These are phyloP conservation scores for Detonula confervacea DNA, from an alignment of 352 stramenopile species.

Conservation along the genomic window DNA sequence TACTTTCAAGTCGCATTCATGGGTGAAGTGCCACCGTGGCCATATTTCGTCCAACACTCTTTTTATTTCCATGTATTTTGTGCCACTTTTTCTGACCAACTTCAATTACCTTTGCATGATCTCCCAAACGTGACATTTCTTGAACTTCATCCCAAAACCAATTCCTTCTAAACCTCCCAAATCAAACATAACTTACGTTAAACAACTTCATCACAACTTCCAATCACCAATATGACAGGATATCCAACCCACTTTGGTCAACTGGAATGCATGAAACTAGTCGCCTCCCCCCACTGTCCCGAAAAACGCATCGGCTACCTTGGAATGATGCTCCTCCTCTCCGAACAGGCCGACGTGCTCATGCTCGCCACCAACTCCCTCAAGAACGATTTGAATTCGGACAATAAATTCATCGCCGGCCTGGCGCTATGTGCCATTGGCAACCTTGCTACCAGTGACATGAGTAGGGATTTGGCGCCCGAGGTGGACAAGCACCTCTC, in stretches of 20 bases:
- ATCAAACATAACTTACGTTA: no score
- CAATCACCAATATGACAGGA: no score
- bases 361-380: constrained; percentile 99
- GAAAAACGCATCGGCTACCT: constrained; percentile 99
- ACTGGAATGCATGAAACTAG: constrained; percentile 99
- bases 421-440: constrained; percentile 96
- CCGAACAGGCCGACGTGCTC: constrained; percentile 98
- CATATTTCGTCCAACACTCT: no score
- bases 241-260: constrained; percentile 99
- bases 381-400: constrained; percentile 95
- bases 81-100: no score
- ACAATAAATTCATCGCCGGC: constrained; percentile 93
- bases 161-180: no score
- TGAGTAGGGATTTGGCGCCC: constrained; percentile 97
- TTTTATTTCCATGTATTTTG: no score
- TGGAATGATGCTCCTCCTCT: constrained; percentile 96
- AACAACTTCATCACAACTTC: no score
- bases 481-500: constrained; percentile 94
- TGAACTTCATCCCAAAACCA: no score
- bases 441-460: constrained; percentile 98
- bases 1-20: no score
- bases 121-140: no score
- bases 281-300: constrained; percentile 97
- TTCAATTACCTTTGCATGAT: no score
- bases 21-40: no score